Percentiles rank a stretch among this genome's conserved stretches.
Conservation (phyloP, 805 yeast species). For the Blastobotrys terrestris region DNA sequence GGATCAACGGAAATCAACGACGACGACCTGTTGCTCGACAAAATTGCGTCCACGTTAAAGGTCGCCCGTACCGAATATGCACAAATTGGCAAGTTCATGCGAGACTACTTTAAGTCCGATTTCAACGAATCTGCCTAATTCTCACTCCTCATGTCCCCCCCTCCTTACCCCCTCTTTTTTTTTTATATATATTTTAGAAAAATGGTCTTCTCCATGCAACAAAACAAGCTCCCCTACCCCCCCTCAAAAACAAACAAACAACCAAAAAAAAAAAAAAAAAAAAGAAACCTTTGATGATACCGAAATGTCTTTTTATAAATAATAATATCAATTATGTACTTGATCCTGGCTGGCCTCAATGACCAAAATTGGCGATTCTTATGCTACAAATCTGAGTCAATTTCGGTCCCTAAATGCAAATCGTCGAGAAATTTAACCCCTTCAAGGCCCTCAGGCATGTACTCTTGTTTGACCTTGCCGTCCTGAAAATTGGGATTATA, state of each 20-base stretch:
- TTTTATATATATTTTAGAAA: not conserved
- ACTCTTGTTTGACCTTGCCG: constrained; percentile 66
- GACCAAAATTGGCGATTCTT: too few species aligned
- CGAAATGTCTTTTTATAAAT: too few species aligned
- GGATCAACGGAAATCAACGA: constrained; percentile 30
- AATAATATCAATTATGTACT: too few species aligned
- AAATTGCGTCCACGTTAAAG: constrained; percentile 23
- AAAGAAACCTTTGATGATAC: too few species aligned
- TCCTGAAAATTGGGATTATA: constrained; percentile 76
- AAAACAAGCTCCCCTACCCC: too few species aligned
- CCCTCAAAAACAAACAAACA: too few species aligned
- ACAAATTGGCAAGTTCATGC: constrained; percentile 28
- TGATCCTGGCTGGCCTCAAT: too few species aligned
- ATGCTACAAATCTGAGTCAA: constrained; percentile 13
- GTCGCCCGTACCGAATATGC: constrained; percentile 31
- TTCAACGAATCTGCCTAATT: not conserved
- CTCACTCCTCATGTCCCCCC: too few species aligned
- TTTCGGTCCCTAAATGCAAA: constrained; percentile 25
- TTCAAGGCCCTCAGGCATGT: constrained; percentile 56
- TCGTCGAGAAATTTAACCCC: constrained; percentile 47
- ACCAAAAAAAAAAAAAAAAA: too few species aligned
- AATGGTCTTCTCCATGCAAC: too few species aligned
- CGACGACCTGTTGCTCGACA: constrained; percentile 29
- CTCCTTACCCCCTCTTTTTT: not conserved
- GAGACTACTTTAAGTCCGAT: not conserved